A percentile compares a stretch with the other conserved stretches of the same genome.
phyloP scores from a whole-genome alignment of 768 basidiomycete genomes.

The Daedaleopsis nitida region DNA sequence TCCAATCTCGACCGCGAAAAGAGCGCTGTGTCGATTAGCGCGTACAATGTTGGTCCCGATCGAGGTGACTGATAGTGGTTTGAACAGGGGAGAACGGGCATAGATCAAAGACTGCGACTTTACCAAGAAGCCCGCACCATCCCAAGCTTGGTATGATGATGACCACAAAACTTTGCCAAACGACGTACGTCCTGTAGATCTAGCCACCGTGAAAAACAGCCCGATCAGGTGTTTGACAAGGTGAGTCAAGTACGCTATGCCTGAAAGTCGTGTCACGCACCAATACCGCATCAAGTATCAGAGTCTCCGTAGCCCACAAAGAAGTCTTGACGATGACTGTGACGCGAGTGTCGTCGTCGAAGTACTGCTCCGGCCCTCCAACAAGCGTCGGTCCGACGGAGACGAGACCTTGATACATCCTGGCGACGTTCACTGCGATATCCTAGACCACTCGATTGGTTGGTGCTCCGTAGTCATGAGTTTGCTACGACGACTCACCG shows the following conservation, averaged over 20 bases:
- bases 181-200: slow-evolving; percentile 15
- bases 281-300: slow-evolving; percentile 24
- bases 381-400: slow-evolving; percentile 3
- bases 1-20: slow-evolving; percentile 30
- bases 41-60: slow-evolving; percentile 19
- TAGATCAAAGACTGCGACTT: not conserved
- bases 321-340: slow-evolving; percentile 10
- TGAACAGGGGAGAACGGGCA: not conserved
- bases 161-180: not conserved
- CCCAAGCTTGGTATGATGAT: slow-evolving; percentile 1
- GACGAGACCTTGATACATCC: slow-evolving; percentile 11
- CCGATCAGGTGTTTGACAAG: not conserved
- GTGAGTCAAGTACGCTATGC: not conserved
- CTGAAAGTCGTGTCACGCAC: slow-evolving; percentile 6
- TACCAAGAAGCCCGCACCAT: slow-evolving; percentile 5
- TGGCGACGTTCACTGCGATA: slow-evolving; percentile 16
- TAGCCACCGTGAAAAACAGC: not conserved
- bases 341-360: slow-evolving; percentile 3
- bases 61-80: slow-evolving; percentile 18
- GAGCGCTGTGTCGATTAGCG: slow-evolving; percentile 11
- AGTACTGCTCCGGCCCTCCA: slow-evolving; percentile 11
- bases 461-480: not conserved
- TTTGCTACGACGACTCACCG: slow-evolving; percentile 9
- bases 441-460: slow-evolving; percentile 7
- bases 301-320: slow-evolving; percentile 6